Evolutionary conservation across 805 yeast species (phyloP).

Genomic region (Tetrapisispora nanseiensis): DNA sequence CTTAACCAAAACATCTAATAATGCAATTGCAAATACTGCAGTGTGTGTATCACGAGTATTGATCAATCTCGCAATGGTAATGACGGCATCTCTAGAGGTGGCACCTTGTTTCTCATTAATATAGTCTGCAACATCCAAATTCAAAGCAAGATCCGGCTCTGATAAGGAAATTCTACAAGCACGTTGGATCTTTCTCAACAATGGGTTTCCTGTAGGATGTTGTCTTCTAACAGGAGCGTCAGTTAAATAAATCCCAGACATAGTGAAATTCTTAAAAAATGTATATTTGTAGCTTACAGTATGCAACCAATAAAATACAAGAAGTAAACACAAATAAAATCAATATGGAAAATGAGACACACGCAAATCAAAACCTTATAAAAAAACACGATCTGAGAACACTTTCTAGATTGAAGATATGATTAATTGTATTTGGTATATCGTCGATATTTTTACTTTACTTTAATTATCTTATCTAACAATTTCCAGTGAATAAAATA

Average conservation of each 20-base stretch:
- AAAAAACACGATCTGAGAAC: too few species aligned
- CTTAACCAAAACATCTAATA: conserved; percentile 84
- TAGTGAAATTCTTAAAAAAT: too few species aligned
- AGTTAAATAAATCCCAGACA: conserved; percentile 27
- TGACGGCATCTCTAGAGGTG: conserved; percentile 86
- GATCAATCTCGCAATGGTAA: conserved; percentile 70
- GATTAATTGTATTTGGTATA: too few species aligned
- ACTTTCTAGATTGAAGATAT: too few species aligned
- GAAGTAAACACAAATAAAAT: too few species aligned
- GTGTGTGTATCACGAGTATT: conserved; percentile 79
- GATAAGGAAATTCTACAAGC: conserved; percentile 76
- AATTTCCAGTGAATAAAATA: too few species aligned
- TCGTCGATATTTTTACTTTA: too few species aligned
- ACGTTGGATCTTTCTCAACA: conserved; percentile 44
- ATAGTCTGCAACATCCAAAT: conserved; percentile 86
- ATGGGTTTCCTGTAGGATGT: conserved; percentile 24
- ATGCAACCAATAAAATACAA: too few species aligned
- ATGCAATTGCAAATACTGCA: conserved; percentile 69
- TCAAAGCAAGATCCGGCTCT: conserved; percentile 84
- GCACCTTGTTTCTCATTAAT: conserved; percentile 88
- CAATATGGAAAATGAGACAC: too few species aligned
- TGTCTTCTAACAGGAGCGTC: conserved; percentile 29
- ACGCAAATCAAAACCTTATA: too few species aligned
- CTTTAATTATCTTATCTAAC: too few species aligned
- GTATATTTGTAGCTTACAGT: too few species aligned